Evolutionary conservation across 371 early-diverging fungal genomes (phyloP).

Genomic region (Lichtheimia hyalospora): DNA sequence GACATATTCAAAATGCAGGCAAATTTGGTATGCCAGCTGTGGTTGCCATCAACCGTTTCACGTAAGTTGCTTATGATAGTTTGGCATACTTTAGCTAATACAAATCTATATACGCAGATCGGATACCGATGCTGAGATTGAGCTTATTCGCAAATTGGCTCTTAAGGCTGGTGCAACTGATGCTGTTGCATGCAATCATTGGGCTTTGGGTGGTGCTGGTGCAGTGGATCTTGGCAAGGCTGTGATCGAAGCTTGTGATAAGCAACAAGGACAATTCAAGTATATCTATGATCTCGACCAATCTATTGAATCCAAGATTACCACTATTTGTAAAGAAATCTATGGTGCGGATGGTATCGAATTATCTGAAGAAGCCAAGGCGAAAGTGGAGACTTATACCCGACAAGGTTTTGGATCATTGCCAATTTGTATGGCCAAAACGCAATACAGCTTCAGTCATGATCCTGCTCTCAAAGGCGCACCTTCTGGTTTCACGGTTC

Average conservation of each 20-base stretch:
- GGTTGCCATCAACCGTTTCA: conserved; percentile 92
- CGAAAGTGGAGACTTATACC: conserved; percentile 82
- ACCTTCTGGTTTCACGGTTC: conserved; percentile 89
- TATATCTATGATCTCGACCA: conserved; percentile 80
- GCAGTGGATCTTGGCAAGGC: conserved; percentile 86
- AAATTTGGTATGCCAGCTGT: conserved; percentile 90
- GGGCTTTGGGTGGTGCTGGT: conserved; percentile 92
- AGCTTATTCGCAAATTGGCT: conserved; percentile 69
- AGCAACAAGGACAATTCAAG: conserved; percentile 61
- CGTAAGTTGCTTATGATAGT: conserved; percentile 22
- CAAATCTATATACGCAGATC: conserved; percentile 29
- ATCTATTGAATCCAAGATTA: conserved; percentile 87
- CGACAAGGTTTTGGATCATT: conserved; percentile 79
- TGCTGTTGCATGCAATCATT: conserved; percentile 85
- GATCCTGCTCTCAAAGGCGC: conserved; percentile 90
- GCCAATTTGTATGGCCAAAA: conserved; percentile 98
- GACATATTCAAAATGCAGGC: conserved; percentile 88
- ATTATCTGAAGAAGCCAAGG: conserved; percentile 74
- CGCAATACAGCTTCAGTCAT: conserved; percentile 89
- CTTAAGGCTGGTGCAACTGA: conserved; percentile 86
- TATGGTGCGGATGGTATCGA: conserved; percentile 93
- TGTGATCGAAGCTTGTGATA: conserved; percentile 75
- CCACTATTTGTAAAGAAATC: conserved; percentile 86
- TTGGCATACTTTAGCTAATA: background rate
- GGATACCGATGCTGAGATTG: conserved; percentile 87